These are phyloP conservation scores for Lachancea quebecensis DNA, from an alignment of 805 yeast species.

Conservation along the genomic window DNA sequence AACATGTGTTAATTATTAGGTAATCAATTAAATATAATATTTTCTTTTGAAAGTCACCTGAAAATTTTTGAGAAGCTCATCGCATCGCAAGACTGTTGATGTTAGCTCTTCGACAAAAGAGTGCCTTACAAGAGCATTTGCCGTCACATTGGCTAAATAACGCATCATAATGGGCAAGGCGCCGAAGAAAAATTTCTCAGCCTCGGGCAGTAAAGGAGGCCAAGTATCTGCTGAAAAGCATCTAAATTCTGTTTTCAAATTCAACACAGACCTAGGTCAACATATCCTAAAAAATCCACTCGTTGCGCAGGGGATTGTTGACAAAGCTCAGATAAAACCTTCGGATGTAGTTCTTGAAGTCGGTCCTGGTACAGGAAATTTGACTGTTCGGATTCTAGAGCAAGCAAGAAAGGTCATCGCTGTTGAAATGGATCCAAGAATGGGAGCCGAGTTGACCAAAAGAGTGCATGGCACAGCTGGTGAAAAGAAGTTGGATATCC, in stretches of 20 bases:
- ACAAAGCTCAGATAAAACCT: conserved; percentile 88
- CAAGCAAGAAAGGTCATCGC: conserved; percentile 93
- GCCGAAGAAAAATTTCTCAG: conserved; percentile 53
- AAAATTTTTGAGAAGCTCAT: conserved; percentile 2
- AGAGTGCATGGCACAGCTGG: conserved; percentile 96
- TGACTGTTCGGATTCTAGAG: conserved; percentile 87
- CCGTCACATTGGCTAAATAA: no score
- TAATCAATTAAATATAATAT: neutral
- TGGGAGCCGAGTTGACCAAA: conserved; percentile 97
- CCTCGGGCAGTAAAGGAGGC: conserved; percentile 42
- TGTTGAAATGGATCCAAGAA: conserved; percentile 98
- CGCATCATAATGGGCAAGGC: conserved; percentile 49
- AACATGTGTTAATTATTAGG: no score
- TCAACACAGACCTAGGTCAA: conserved; percentile 95
- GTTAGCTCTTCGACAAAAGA: neutral
- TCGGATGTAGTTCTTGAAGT: conserved; percentile 91
- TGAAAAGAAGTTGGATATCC: conserved; percentile 83
- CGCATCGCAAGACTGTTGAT: conserved; percentile 1
- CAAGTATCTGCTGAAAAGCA: conserved; percentile 66
- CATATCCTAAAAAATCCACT: conserved; percentile 94
- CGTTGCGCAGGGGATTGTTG: conserved; percentile 97
- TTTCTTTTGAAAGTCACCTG: conserved; percentile 3
- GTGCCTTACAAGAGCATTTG: neutral
- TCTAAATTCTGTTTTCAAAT: conserved; percentile 76
- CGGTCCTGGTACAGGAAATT: conserved; percentile 98